Conservation (phyloP, 73 alveolate genomes). For the Stentor roeselii region DNA sequence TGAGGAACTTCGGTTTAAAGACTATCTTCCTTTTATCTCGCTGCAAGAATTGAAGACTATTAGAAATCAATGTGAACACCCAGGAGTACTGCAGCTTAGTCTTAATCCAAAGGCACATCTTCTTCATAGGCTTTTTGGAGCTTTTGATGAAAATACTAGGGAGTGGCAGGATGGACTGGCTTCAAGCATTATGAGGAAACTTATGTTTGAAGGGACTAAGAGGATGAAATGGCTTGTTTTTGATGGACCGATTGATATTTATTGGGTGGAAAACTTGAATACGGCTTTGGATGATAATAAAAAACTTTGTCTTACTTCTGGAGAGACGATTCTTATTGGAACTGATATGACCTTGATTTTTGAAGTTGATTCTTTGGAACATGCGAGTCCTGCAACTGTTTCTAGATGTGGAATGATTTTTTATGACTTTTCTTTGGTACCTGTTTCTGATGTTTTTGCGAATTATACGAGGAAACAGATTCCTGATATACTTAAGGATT, state of each 20-base stretch:
- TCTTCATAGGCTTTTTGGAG: conserved; percentile 50
- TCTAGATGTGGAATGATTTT: conserved; percentile 98
- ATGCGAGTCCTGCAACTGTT: conserved; percentile 98
- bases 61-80: neutral
- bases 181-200: conserved; percentile 44
- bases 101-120: conserved; percentile 20
- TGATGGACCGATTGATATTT: conserved; percentile 98
- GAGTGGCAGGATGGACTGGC: conserved; percentile 42
- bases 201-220: conserved; percentile 25
- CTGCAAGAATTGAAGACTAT: neutral
- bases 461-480: conserved; percentile 95
- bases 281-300: conserved; percentile 97
- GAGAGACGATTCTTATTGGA: conserved; percentile 87
- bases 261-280: conserved; percentile 97
- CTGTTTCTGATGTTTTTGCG: conserved; percentile 57
- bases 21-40: conserved; percentile 13
- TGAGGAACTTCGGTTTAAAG: conserved; percentile 2
- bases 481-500: conserved; percentile 84
- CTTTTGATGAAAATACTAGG: conserved; percentile 28
- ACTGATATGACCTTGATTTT: conserved; percentile 91
- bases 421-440: conserved; percentile 58
- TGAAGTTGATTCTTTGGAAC: conserved; percentile 85
- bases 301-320: conserved; percentile 90
- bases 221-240: conserved; percentile 40
- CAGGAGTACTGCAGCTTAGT: neutral